Base-by-base conservation (phyloP, 2,329 filamentous ascomycete species). In the Lachnellula suecica region DNA sequence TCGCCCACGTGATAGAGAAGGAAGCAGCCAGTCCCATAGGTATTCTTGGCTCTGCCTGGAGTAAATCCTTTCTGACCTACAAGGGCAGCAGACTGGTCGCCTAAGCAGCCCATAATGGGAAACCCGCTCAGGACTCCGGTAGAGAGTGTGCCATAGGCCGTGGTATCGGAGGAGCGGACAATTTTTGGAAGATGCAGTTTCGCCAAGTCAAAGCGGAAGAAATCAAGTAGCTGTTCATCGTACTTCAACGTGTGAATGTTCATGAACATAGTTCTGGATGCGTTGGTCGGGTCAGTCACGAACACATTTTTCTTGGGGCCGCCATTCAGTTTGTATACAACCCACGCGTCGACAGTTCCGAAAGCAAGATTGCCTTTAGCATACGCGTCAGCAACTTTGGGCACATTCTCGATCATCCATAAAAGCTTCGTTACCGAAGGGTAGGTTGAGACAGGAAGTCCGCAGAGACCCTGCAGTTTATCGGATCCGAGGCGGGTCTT, bases 181-280 rank as follows among this genome's bases (percentile, higher is more conserved):
- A 93, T 91, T 65, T 84, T 84, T n/a, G 89, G 88, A 31, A 94
- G 75, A 44, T 78, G 78, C 53, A 93, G 72, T 68, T 91, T 91
- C 43, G 74, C 79, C 50, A 74, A 72, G 68, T 92, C 85, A 40
- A 93, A 71, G 38, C 82, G 78, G 73, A 93, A 93, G 74, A 91
- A 93, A 43, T 87, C 77, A 25, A 92, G 74, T 44, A 92, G 78
- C 47, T 80, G 78, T 44, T 88, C 80, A 63, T 90, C 88, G 68
- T 93, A 94, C 62, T 90, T 71, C 41, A 91, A 75, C 1, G 82
- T 89, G 63, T 88, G 78, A 27, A 93, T 77, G 69, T 92, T 89
- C 84, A 92, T 89, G 71, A 94, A 91, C 89, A 92, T 91, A 40
- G 89, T 93, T 59, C 89, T 77, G 3, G 87, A 90, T n/a, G 89